Base-by-base conservation (phyloP, 176 grass and related monocot genomes). In the Alloteropsis semialata region DNA sequence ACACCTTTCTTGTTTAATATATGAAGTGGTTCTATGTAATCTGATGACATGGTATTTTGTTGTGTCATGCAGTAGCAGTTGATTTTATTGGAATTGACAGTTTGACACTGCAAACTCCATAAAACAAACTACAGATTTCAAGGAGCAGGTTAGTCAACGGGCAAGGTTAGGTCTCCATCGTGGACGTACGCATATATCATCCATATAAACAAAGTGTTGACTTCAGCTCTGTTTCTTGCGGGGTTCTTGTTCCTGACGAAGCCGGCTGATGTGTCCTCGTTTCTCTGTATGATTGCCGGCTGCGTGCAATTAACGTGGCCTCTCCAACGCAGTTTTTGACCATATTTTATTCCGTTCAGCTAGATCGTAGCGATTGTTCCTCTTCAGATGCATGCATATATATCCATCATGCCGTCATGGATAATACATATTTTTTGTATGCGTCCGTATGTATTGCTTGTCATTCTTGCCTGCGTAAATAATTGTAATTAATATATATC, bases 181-280 rank as follows among this genome's bases (percentile, higher is more conserved):
- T 28, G 51, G 51, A 84, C 70, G 22, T 17, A n/a, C n/a, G n/a
- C n/a, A n/a, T n/a, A n/a, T n/a, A 71, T 41, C 74, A 69, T 41
- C 24, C 19, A 55, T 25, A 25, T 80, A 80, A 80, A 80, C 4
- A 63, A 63, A 34, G 19, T 11, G 44, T 86, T 86, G 57, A 80
- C 84, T 28, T 0, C 17, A 79, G 39, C 60, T 57, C 24, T 46
- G 19, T 32, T 64, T 78, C 5, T 64, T 33, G 43, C 43, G 0
- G 59, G 16, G 27, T 36, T 65, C 32, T 80, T 34, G 44, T 71
- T 72, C 45, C 21, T 53, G 57, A 68, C 18, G 33, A 54, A 75
- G 33, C 65, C 15, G 53, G 54, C 51, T 76, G 82, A 89, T 25
- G 61, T 22, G 69, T 84, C 85, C 87, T 36, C 77, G 38, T 70